These are phyloP conservation scores for Raphanus raphanistrum DNA, from an alignment of 345 rosid genomes.

Conservation along the genomic window DNA sequence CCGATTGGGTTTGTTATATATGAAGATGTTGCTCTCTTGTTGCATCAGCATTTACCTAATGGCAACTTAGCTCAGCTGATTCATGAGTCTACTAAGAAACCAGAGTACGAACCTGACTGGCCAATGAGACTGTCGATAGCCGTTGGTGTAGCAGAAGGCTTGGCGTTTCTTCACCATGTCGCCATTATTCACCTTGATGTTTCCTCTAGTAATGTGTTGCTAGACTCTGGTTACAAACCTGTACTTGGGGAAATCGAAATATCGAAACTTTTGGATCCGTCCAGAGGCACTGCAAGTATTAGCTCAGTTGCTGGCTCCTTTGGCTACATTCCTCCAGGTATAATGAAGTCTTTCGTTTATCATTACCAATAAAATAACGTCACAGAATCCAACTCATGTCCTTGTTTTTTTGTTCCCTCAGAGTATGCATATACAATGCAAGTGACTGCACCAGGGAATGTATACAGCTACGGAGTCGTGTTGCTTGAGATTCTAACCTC, in stretches of 20 bases:
- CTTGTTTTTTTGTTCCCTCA: constrained; percentile 26
- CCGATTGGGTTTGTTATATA: constrained; percentile 90
- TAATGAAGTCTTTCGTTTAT: not conserved
- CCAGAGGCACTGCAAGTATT: constrained; percentile 81
- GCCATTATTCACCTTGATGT: constrained; percentile 92
- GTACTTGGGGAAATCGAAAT: constrained; percentile 89
- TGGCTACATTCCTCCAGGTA: constrained; percentile 98
- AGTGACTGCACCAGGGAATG: constrained; percentile 95
- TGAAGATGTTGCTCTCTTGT: constrained; percentile 88
- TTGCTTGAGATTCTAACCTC: constrained; percentile 90
- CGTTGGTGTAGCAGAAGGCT: constrained; percentile 86
- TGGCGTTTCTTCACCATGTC: constrained; percentile 87
- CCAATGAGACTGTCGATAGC: constrained; percentile 82
- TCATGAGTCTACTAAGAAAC: constrained; percentile 64
- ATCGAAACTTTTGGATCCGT: constrained; percentile 79
- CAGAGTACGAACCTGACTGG: constrained; percentile 84
- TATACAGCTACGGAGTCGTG: constrained; percentile 92
- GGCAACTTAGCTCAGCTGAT: constrained; percentile 82
- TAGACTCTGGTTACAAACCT: constrained; percentile 73
- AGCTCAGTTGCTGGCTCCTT: constrained; percentile 95
- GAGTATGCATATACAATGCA: constrained; percentile 93
- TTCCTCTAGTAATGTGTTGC: constrained; percentile 74
- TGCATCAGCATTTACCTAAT: constrained; percentile 77
- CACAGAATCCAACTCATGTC: not conserved
- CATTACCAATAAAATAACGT: constrained; percentile 8